phyloP scores from a whole-genome alignment of 345 rosid genomes.

The Microthlaspi erraticum region DNA sequence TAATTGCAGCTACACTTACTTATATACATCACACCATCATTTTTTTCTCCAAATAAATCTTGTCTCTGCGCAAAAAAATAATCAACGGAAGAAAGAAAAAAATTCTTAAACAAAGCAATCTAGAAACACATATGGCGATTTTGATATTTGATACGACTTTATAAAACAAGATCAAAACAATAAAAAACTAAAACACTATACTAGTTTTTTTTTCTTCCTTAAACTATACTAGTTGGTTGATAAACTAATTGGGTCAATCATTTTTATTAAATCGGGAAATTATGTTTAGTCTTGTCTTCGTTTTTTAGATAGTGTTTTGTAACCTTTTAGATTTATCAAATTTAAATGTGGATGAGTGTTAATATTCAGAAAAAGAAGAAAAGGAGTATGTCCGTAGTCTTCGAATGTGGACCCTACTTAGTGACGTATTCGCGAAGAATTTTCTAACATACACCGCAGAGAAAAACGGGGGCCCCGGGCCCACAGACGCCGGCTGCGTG shows the following conservation, averaged over 20 bases:
- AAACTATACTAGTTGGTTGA: neutral
- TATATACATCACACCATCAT: no score
- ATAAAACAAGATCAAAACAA: no score
- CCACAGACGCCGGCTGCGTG: constrained; percentile 57
- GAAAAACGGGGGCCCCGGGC: neutral
- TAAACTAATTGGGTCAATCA: neutral
- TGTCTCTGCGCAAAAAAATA: no score
- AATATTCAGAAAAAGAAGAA: neutral
- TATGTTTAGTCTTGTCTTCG: neutral
- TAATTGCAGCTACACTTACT: no score
- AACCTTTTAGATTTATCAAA: neutral
- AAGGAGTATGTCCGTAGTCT: constrained; percentile 6
- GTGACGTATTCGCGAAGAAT: constrained; percentile 37
- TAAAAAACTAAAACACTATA: no score
- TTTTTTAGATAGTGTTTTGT: no score
- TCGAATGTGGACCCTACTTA: constrained; percentile 23
- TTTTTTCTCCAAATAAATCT: no score
- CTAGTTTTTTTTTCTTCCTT: no score
- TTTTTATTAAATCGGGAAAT: neutral
- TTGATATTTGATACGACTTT: no score
- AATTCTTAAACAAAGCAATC: no score
- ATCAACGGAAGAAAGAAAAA: no score
- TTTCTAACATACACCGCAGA: constrained; percentile 32
- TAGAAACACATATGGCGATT: no score
- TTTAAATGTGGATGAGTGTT: constrained; percentile 10